Percentiles rank a stretch among this genome's conserved stretches.
These are phyloP conservation scores for Fusarium temperatum DNA, from an alignment of 2,329 filamentous ascomycete species.

Conservation along the genomic window DNA sequence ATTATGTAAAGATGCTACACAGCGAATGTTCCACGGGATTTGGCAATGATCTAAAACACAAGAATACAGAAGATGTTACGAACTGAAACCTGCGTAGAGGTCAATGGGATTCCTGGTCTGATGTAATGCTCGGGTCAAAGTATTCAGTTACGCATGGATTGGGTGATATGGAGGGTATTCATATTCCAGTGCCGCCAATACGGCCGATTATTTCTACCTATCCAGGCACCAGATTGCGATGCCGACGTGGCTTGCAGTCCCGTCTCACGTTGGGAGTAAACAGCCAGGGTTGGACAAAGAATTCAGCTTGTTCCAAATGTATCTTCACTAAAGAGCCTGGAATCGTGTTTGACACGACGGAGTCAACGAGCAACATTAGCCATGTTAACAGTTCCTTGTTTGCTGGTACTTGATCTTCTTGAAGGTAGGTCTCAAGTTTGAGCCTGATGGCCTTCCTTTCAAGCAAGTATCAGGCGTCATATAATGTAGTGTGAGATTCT, in stretches of 20 bases:
- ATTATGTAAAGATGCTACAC: neutral
- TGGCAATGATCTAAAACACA: neutral
- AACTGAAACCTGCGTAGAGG: neutral
- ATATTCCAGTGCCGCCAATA: neutral
- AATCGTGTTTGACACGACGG: slow-evolving; percentile 6
- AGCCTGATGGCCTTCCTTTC: neutral
- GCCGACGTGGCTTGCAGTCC: slow-evolving; percentile 9
- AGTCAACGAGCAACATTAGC: neutral
- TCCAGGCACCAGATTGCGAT: neutral
- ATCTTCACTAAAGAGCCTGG: neutral
- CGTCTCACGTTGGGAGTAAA: neutral
- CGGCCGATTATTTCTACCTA: neutral
- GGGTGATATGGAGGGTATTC: neutral
- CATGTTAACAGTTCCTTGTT: neutral
- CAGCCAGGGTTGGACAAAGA: neutral
- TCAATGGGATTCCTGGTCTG: neutral
- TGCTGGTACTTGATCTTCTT: too few species aligned
- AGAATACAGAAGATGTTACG: neutral
- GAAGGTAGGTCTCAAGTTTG: neutral
- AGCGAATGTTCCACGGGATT: neutral
- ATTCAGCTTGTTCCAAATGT: slow-evolving; percentile 13
- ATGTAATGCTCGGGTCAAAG: neutral
- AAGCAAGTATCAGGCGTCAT: neutral
- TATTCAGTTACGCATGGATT: neutral
- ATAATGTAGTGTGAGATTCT: neutral